These are phyloP conservation scores for Trametes cingulata DNA, from an alignment of 768 basidiomycete species.

Conservation along the genomic window DNA sequence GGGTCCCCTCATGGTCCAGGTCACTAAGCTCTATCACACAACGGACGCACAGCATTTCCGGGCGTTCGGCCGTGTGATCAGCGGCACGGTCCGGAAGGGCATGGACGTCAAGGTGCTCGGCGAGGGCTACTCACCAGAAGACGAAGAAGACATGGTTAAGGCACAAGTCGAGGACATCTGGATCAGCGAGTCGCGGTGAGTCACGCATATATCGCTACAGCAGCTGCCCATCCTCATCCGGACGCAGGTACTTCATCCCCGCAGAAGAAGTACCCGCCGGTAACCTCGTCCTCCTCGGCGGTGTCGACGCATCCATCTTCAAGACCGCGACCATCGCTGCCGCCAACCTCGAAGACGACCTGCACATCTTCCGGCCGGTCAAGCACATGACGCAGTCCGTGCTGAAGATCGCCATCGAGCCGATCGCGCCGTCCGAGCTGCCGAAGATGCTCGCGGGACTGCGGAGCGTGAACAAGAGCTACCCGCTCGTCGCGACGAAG, in stretches of 20 bases:
- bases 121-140: constrained; percentile 97
- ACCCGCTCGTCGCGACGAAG: constrained; percentile 91
- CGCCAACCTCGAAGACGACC: constrained; percentile 74
- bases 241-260: constrained; percentile 81
- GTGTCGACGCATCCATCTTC: constrained; percentile 91
- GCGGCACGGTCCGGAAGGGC: constrained; percentile 85
- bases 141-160: constrained; percentile 97
- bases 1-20: constrained; percentile 90
- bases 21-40: constrained; percentile 94
- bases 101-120: constrained; percentile 93
- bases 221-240: background rate
- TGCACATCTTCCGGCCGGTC: constrained; percentile 94
- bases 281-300: constrained; percentile 89
- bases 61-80: constrained; percentile 92
- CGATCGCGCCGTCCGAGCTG: constrained; percentile 94
- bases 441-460: constrained; percentile 98
- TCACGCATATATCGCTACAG: background rate
- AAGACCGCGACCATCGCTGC: constrained; percentile 91
- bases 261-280: constrained; percentile 88
- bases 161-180: constrained; percentile 83
- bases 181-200: constrained; percentile 88
- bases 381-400: constrained; percentile 97
- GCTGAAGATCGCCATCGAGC: constrained; percentile 97
- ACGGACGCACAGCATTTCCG: constrained; percentile 96
- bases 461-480: constrained; percentile 96